A percentile compares a stretch with the other conserved stretches of the same genome.
Evolutionary conservation across 495 filamentous ascomycete genomes (phyloP).

Genomic region (Daldinia loculata): DNA sequence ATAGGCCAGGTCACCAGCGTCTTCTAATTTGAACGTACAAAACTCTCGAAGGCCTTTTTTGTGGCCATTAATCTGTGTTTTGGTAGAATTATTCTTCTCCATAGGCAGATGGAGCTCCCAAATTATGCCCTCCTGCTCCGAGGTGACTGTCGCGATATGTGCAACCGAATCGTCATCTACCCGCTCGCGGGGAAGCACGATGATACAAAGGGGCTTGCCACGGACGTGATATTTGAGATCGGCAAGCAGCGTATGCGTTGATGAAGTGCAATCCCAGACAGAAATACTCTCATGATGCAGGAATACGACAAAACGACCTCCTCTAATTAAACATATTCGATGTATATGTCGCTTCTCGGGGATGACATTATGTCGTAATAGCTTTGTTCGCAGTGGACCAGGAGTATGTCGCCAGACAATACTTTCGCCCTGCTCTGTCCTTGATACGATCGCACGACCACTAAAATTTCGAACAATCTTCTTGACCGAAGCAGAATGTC

Average conservation of each 20-base stretch:
- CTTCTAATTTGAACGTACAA: conserved; percentile 74
- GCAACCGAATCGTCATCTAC: conserved; percentile 58
- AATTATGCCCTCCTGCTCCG: conserved; percentile 82
- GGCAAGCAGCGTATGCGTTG: conserved; percentile 64
- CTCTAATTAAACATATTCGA: conserved; percentile 77
- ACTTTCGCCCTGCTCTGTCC: conserved; percentile 79
- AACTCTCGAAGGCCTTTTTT: conserved; percentile 67
- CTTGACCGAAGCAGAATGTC: conserved; percentile 80
- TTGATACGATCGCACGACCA: conserved; percentile 80
- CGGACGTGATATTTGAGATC: conserved; percentile 66
- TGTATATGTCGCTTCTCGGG: conserved; percentile 78
- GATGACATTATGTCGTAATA: conserved; percentile 76
- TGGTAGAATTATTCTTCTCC: conserved; percentile 41
- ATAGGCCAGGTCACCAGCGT: conserved; percentile 79
- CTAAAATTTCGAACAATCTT: conserved; percentile 86
- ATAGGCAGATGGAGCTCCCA: conserved; percentile 77
- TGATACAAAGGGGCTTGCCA: conserved; percentile 82
- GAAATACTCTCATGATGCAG: conserved; percentile 79
- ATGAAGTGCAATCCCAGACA: conserved; percentile 78
- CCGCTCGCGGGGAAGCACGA: conserved; percentile 74
- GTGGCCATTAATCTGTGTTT: conserved; percentile 46
- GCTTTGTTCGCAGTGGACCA: conserved; percentile 56
- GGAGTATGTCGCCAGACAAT: conserved; percentile 80
- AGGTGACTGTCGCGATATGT: conserved; percentile 84
- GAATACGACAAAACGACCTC: conserved; percentile 81